Percentiles rank a stretch among this genome's conserved stretches.
These are phyloP conservation scores for Phytophthora ramorum DNA, from an alignment of 352 stramenopile genomes.

Conservation along the genomic window DNA sequence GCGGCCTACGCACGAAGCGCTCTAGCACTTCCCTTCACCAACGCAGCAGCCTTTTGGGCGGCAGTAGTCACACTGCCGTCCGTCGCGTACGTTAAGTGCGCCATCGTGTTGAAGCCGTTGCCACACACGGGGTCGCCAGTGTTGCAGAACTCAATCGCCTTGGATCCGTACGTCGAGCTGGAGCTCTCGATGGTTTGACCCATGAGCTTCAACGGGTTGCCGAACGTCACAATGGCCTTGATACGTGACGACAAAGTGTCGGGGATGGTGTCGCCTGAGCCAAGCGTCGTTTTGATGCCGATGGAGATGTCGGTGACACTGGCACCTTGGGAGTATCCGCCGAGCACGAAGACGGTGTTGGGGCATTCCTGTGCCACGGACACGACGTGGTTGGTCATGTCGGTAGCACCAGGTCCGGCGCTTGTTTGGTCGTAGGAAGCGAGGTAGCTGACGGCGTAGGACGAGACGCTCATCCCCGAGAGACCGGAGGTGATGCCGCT, in stretches of 20 bases:
- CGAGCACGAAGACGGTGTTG: slow-evolving; percentile 36
- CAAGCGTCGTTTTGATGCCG: slow-evolving; percentile 37
- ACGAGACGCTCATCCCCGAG: slow-evolving; percentile 35
- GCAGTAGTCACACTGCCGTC: slow-evolving; percentile 34
- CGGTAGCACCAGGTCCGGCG: slow-evolving; percentile 31
- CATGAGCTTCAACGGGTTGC: slow-evolving; percentile 42
- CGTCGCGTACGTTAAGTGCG: slow-evolving; percentile 36
- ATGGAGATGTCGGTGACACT: slow-evolving; percentile 45
- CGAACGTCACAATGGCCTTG: slow-evolving; percentile 47
- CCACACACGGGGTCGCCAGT: slow-evolving; percentile 43
- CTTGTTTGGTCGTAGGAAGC: slow-evolving; percentile 29
- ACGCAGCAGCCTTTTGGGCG: slow-evolving; percentile 29
- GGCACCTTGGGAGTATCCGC: slow-evolving; percentile 43
- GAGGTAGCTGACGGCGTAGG: slow-evolving; percentile 39
- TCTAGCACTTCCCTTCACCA: slow-evolving; percentile 14
- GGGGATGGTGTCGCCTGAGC: slow-evolving; percentile 30
- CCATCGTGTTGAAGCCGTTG: slow-evolving; percentile 36
- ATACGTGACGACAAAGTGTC: slow-evolving; percentile 30
- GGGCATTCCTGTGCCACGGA: slow-evolving; percentile 36
- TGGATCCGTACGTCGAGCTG: slow-evolving; percentile 35
- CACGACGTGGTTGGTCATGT: slow-evolving; percentile 44
- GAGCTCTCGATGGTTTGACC: slow-evolving; percentile 34
- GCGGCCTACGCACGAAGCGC: slow-evolving; percentile 9
- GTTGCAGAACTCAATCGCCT: slow-evolving; percentile 42
- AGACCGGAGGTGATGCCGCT: slow-evolving; percentile 29